Evolutionary conservation across 1,139 yeast genomes (phyloP), one percentile per base, ranked within the genome.

Genomic region (Yamadazyma sp.): DNA sequence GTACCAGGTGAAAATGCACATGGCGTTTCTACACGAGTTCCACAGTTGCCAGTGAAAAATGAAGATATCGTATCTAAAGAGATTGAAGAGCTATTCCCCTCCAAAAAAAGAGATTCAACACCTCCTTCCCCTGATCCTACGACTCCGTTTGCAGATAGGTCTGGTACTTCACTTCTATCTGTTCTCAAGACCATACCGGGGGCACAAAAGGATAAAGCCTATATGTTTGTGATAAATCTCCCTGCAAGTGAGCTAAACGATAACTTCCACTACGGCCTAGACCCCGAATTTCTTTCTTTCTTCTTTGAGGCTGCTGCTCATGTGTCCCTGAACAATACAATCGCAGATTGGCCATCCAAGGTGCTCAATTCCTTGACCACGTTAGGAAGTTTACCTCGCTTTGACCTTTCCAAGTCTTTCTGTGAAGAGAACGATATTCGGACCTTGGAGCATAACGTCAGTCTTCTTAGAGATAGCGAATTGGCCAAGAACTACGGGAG

Each of bases 241-340:
- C 50, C 64, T 2, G 47, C 66, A 0, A 40, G 45, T 0, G 59
- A 62, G 2, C 62, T 71, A 31, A 35, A 50, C 1, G 53, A 55
- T 1, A 53, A 79, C 2, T 79, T 77, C 45, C 50, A 58, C 1
- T 45, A 75, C 2, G 87, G 87, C 1, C 59, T 84, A 1, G 91
- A 84, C 42, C 58, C 77, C 0, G 79, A 76, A 14, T 72, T 78
- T 41, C 58, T 83, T 12, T 73, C 71, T 20, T 77, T 80, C 47
- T 68, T 70, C 37, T 45, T 82, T 10, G 79, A 77, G 36, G 75
- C 84, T 0, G 64, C 72, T 2, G 51, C 52, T 0, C 51, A 49
- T 42, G 50, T 52, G 3, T 49, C 65, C 0, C 41, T 38, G 3
- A 36, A 50, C 22, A 37, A 47, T 5, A 17, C 41, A 1, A 48